phyloP scores from a whole-genome alignment of 176 grass and related monocot species.

The Typha latifolia region DNA sequence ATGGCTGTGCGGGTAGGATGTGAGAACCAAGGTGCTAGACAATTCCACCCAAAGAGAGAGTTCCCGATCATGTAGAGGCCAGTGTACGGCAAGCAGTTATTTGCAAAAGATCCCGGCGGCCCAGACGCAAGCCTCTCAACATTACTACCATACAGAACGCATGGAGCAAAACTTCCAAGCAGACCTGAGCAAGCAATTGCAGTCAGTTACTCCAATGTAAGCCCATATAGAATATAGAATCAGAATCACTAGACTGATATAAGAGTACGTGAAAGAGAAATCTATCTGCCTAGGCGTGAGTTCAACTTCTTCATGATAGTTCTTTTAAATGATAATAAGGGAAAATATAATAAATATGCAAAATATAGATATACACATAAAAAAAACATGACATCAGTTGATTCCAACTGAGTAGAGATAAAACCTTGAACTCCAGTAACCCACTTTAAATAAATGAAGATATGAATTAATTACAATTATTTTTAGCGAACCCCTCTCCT shows the following conservation, averaged over 20 bases:
- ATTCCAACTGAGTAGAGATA: too few species aligned
- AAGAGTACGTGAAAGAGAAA: too few species aligned
- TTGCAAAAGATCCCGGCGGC: conserved; percentile 53
- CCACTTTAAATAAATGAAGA: too few species aligned
- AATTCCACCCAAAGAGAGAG: conserved; percentile 85
- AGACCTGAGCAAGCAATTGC: conserved; percentile 46
- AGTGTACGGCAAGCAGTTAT: conserved; percentile 77
- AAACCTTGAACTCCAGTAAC: too few species aligned
- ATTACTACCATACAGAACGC: conserved; percentile 80
- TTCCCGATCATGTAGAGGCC: conserved; percentile 74
- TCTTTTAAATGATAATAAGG: neutral
- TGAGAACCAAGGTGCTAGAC: conserved; percentile 71
- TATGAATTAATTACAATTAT: too few species aligned
- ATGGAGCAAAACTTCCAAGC: conserved; percentile 68
- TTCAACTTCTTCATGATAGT: too few species aligned
- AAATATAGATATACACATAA: too few species aligned
- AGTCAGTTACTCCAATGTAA: neutral
- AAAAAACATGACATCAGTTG: too few species aligned
- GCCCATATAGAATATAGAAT: neutral
- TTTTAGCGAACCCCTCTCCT: too few species aligned
- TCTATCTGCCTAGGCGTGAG: too few species aligned
- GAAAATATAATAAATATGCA: neutral
- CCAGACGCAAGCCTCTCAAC: conserved; percentile 55
- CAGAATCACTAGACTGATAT: neutral
- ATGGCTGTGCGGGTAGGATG: conserved; percentile 65